A percentile compares a stretch with the other conserved stretches of the same genome.
Evolutionary conservation across 192 early-diverging fungal species (phyloP).

Genomic region (Linnemannia zychae): DNA sequence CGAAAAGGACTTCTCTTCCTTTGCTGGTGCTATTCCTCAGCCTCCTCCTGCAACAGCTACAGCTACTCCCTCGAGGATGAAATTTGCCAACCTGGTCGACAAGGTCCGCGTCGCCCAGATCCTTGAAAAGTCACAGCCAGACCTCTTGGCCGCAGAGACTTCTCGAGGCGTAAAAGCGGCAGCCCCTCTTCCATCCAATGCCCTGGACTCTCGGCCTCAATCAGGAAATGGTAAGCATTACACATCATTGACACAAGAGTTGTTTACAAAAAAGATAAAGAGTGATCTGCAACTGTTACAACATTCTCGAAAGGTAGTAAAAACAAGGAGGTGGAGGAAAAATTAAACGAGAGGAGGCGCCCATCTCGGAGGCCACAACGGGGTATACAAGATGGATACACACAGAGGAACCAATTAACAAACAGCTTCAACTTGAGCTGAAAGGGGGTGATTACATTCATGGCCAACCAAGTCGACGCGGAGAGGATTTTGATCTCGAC

Average conservation of each 20-base stretch:
- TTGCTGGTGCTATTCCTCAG: not conserved
- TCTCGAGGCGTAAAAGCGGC: not conserved
- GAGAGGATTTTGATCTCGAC: not conserved
- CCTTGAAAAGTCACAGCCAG: not conserved
- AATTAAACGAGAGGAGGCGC: not conserved
- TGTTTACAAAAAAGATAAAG: not conserved
- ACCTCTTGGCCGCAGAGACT: not conserved
- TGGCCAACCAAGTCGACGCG: not conserved
- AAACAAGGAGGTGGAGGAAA: not conserved
- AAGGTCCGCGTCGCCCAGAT: slow-evolving; percentile 29
- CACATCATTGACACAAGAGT: not conserved
- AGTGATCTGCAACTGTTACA: not conserved
- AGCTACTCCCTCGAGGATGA: not conserved
- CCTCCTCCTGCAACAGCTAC: not conserved
- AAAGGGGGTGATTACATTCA: not conserved
- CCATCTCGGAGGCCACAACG: not conserved
- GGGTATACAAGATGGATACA: not conserved
- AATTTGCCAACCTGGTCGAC: slow-evolving; percentile 29
- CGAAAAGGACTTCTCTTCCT: not conserved
- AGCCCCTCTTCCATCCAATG: not conserved
- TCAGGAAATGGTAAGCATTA: not conserved
- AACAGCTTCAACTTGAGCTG: not conserved
- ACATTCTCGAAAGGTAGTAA: not conserved
- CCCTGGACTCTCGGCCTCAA: not conserved
- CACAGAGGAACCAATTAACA: not conserved